These are phyloP conservation scores for Effrenium voratum DNA, from an alignment of 73 alveolate species.

Conservation along the genomic window DNA sequence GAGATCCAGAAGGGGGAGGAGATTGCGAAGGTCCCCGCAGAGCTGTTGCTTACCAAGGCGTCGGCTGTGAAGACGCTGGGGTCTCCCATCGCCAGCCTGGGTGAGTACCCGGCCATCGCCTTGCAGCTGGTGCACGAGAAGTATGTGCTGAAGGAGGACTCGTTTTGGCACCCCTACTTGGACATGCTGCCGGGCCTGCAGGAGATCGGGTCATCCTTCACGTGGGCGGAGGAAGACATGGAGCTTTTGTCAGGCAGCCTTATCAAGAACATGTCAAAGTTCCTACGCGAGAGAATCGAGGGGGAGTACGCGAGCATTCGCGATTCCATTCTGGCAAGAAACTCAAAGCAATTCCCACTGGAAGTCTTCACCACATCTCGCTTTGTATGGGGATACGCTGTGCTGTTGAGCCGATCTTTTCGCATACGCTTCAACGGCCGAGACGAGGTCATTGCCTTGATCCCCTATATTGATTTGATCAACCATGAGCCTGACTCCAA, in stretches of 20 bases:
- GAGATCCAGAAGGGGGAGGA: not conserved
- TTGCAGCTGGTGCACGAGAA: slow-evolving; percentile 66
- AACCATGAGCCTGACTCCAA: slow-evolving; percentile 78
- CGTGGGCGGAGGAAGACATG: slow-evolving; percentile 64
- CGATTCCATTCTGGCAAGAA: slow-evolving; percentile 7
- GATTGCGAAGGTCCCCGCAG: slow-evolving; percentile 10
- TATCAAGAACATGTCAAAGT: slow-evolving; percentile 62
- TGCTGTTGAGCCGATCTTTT: slow-evolving; percentile 71
- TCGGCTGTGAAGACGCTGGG: not conserved
- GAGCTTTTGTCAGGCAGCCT: slow-evolving; percentile 74
- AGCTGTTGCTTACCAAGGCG: not conserved
- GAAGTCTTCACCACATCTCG: slow-evolving; percentile 62
- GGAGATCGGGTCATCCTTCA: slow-evolving; percentile 69
- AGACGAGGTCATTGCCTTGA: slow-evolving; percentile 54
- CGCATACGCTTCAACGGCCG: slow-evolving; percentile 50
- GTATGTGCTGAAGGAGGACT: not conserved
- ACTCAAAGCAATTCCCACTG: not conserved
- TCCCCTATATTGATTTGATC: slow-evolving; percentile 76
- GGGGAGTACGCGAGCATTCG: slow-evolving; percentile 51
- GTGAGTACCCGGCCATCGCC: slow-evolving; percentile 66
- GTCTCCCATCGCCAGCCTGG: slow-evolving; percentile 2
- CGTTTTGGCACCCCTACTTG: slow-evolving; percentile 72
- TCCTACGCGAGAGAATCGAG: slow-evolving; percentile 63
- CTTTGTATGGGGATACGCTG: slow-evolving; percentile 83
- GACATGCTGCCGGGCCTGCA: slow-evolving; percentile 58